Evolutionary conservation across 306 rosid species (phyloP).

Genomic region (Vicia villosa): DNA sequence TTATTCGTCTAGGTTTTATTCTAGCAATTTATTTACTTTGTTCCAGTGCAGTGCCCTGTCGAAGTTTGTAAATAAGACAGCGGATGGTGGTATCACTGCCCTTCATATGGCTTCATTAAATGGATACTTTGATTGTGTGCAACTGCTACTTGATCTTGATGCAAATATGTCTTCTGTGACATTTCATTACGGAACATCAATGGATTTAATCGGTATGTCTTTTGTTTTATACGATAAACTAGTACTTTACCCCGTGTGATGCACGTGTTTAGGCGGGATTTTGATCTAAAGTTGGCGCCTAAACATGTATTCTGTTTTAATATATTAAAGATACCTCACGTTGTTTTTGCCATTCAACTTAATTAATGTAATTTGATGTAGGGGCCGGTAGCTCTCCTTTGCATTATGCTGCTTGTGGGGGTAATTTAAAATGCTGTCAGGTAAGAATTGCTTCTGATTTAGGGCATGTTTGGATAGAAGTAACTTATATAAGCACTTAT

Average conservation of each 20-base stretch:
- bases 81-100: conserved; percentile 94
- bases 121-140: conserved; percentile 87
- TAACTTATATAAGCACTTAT: too few species aligned
- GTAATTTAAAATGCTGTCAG: conserved; percentile 97
- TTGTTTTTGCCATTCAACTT: conserved; percentile 21
- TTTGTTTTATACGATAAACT: background rate
- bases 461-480: background rate
- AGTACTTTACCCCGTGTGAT: too few species aligned
- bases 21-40: conserved; percentile 69
- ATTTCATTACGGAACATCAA: conserved; percentile 88
- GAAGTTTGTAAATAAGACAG: conserved; percentile 87
- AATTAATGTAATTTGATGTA: conserved; percentile 39
- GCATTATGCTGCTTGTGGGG: conserved; percentile 99
- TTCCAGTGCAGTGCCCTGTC: conserved; percentile 97
- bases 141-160: conserved; percentile 83
- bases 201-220: conserved; percentile 88
- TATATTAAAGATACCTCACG: too few species aligned
- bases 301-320: too few species aligned
- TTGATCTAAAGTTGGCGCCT: too few species aligned
- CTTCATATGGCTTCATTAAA: conserved; percentile 93
- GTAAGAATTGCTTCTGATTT: conserved; percentile 51
- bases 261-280: too few species aligned
- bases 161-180: conserved; percentile 77
- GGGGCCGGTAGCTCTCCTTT: conserved; percentile 97
- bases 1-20: conserved; percentile 39